phyloP scores from a whole-genome alignment of 2,329 filamentous ascomycete genomes.

The Beauveria australis region DNA sequence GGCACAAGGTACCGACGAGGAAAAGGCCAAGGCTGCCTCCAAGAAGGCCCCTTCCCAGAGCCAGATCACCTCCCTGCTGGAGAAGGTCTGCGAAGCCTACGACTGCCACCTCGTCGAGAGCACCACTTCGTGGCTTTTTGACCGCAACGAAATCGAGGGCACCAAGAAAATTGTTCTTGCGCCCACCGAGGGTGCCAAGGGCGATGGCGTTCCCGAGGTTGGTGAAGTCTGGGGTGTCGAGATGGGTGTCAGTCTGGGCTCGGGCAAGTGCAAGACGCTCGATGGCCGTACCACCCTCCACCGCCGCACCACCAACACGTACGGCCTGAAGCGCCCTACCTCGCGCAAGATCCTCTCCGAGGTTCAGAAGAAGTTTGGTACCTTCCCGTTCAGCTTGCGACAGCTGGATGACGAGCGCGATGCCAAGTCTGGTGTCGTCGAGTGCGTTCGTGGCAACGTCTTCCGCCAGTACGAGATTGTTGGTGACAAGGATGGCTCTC shows the following conservation, averaged over 20 bases:
- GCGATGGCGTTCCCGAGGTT: slow-evolving; percentile 79
- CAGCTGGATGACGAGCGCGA: slow-evolving; percentile 95
- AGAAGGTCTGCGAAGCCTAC: slow-evolving; percentile 87
- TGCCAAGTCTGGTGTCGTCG: slow-evolving; percentile 90
- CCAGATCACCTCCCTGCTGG: slow-evolving; percentile 78
- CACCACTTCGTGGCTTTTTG: slow-evolving; percentile 95
- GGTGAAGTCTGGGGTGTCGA: slow-evolving; percentile 98
- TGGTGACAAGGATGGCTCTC: slow-evolving; percentile 80
- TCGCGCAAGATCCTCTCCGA: slow-evolving; percentile 90
- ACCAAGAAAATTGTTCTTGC: slow-evolving; percentile 95
- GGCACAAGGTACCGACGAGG: slow-evolving; percentile 77
- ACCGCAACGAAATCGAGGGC: slow-evolving; percentile 94
- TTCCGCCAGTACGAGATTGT: slow-evolving; percentile 94
- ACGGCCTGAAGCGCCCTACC: slow-evolving; percentile 86
- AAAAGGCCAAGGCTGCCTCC: slow-evolving; percentile 83
- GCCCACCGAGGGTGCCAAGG: slow-evolving; percentile 78
- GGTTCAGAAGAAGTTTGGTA: slow-evolving; percentile 94
- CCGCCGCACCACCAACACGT: slow-evolving; percentile 85
- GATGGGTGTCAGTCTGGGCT: slow-evolving; percentile 82
- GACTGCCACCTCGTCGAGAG: slow-evolving; percentile 92
- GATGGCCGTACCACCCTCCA: slow-evolving; percentile 85
- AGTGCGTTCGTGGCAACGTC: slow-evolving; percentile 88
- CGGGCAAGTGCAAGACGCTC: slow-evolving; percentile 89
- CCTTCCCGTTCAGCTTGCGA: slow-evolving; percentile 94
- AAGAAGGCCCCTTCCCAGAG: slow-evolving; percentile 77